These are phyloP conservation scores for Colletotrichum viniferum DNA, from an alignment of 2,329 filamentous ascomycete species.

Conservation along the genomic window DNA sequence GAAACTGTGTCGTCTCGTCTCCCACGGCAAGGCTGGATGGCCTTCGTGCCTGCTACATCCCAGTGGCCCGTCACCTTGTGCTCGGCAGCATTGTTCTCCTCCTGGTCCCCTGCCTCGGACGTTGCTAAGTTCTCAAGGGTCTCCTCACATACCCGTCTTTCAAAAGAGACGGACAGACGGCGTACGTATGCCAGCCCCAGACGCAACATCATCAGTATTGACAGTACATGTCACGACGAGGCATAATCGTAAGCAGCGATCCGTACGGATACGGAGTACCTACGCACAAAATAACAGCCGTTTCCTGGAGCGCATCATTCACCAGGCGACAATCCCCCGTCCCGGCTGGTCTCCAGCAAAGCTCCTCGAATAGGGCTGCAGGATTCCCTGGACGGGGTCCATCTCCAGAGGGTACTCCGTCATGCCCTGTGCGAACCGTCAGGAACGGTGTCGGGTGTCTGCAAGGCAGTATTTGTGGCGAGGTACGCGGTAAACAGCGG, in stretches of 20 bases:
- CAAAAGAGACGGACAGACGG: background rate
- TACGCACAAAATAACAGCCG: background rate
- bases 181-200: background rate
- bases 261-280: background rate
- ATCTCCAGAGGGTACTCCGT: slow-evolving; percentile 1
- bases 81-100: slow-evolving; percentile 6
- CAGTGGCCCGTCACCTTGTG: background rate
- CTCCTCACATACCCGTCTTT: slow-evolving; percentile 3
- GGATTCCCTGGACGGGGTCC: background rate
- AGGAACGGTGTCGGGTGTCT: slow-evolving; percentile 4
- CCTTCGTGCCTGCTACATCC: background rate
- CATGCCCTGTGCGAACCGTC: slow-evolving; percentile 14
- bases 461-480: background rate
- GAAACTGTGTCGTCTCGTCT: background rate
- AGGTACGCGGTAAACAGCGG: background rate
- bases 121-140: background rate
- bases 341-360: background rate
- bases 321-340: slow-evolving; percentile 13
- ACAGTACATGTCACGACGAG: background rate
- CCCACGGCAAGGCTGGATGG: background rate
- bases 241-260: background rate
- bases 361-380: slow-evolving; percentile 21
- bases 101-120: background rate
- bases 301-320: slow-evolving; percentile 14
- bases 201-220: background rate